Base-by-base conservation (phyloP, 768 basidiomycete species). In the Lactarius psammicola region DNA sequence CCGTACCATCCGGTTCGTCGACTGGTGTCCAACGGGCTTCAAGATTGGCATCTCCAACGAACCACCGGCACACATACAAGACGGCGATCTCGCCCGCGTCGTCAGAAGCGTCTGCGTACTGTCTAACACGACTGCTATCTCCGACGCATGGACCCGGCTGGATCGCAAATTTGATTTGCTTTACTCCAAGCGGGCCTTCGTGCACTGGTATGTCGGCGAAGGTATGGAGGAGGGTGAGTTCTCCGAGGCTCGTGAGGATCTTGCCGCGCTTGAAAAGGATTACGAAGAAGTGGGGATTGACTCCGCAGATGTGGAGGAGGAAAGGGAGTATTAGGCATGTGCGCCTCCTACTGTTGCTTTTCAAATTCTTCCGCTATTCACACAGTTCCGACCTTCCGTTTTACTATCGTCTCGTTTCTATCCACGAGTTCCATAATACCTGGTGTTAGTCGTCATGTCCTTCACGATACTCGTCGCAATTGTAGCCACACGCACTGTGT, bases 161-260 rank as follows among this genome's bases (percentile, higher is more conserved):
- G 86, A 90, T 80, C 87, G 89, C 80, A 90, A 90, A 76, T 90
- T 90, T 74, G 88, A 90, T 72, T 80, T 90, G 56, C 81, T 90
- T 51, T 90, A 89, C 80, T 88, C 87, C 58, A 85, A 80, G 76
- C 80, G 79, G 68, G 80, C 80, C 33, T 80, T 83, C 70, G 80
- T 82, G 9, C 81, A 84, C 75, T 82, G 84, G 85, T 85, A 91
- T 76, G 87, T 88, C 67, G 86, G 88, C 67, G 87, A 89, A 75
- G 87, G 88, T 75, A 90, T 89, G 87, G 86, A 89, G 76, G 87
- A 89, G 84, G 96, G 96, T 76, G 96, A 99, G 80, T 98, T 98
- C 81, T 95, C 94, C 26, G 96, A 97, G 81, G 96, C 96, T 28
- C 89, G 96, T 68, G 96, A 99, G 80, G 96, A 99, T 77, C 88